A percentile compares a stretch with the other conserved stretches of the same genome.
phyloP scores from a whole-genome alignment of 805 yeast genomes.

The Nematodospora valgi region DNA sequence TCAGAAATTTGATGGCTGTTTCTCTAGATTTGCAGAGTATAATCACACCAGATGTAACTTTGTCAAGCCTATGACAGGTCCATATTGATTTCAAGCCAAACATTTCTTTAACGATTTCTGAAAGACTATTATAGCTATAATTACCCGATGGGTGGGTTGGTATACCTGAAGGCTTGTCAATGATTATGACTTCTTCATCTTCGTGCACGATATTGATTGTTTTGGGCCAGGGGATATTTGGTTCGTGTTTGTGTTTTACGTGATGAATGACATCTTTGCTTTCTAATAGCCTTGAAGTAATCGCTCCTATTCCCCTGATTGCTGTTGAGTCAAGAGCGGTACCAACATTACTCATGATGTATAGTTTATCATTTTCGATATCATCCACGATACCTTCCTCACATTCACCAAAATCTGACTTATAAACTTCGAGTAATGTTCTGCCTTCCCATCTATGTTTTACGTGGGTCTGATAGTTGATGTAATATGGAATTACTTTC shows the following conservation, averaged over 20 bases:
- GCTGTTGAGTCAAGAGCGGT: conserved; percentile 12
- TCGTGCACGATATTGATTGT: conserved; percentile 27
- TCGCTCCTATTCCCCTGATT: conserved; percentile 19
- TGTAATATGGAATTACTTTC: conserved; percentile 34
- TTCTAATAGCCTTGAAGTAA: conserved; percentile 12
- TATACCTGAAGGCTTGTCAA: conserved; percentile 50
- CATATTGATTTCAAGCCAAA: conserved; percentile 25
- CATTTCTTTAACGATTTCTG: conserved; percentile 39
- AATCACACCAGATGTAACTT: conserved; percentile 49
- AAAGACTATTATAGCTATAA: conserved; percentile 40
- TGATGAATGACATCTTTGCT: conserved; percentile 28
- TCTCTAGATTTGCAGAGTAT: conserved; percentile 38
- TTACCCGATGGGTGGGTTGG: conserved; percentile 54
- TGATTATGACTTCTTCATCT: conserved; percentile 37
- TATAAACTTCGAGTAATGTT: conserved; percentile 28
- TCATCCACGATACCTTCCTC: conserved; percentile 20
- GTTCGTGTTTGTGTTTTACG: conserved; percentile 44
- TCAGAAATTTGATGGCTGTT: conserved; percentile 29
- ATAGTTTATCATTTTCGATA: conserved; percentile 22
- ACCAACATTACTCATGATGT: conserved; percentile 21
- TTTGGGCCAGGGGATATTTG: conserved; percentile 26
- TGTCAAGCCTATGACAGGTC: conserved; percentile 50
- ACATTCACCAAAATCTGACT: conserved; percentile 32
- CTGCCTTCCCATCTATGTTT: conserved; percentile 37
- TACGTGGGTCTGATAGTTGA: conserved; percentile 27